These are phyloP conservation scores for Phylloporus sp. DNA, from an alignment of 768 basidiomycete species.

Conservation along the genomic window DNA sequence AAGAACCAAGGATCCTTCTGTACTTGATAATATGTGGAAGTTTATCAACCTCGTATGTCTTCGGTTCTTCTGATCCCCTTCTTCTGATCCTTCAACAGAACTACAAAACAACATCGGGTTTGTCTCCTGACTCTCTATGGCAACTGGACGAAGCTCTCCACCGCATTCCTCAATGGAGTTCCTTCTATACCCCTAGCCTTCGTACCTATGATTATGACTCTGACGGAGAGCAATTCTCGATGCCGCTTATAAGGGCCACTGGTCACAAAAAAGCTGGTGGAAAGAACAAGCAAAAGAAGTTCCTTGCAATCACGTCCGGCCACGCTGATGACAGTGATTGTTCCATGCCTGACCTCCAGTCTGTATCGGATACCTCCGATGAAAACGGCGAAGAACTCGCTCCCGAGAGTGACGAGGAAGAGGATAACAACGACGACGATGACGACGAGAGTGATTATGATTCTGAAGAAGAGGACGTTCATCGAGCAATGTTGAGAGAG, in stretches of 20 bases:
- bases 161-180: conserved; percentile 58
- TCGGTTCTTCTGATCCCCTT: not conserved
- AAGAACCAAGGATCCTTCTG: conserved; percentile 44
- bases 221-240: conserved; percentile 22
- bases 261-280: conserved; percentile 15
- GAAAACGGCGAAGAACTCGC: conserved; percentile 35
- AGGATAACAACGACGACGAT: conserved; percentile 29
- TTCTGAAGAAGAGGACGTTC: conserved; percentile 64
- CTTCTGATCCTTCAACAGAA: conserved; percentile 43
- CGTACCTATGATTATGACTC: conserved; percentile 20
- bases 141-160: conserved; percentile 48
- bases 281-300: conserved; percentile 34
- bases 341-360: conserved; percentile 68
- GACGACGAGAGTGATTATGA: conserved; percentile 51
- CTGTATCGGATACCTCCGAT: conserved; percentile 59
- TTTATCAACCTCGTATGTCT: conserved; percentile 52
- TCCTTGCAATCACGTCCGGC: conserved; percentile 50
- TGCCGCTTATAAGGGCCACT: conserved; percentile 8
- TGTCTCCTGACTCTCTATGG: conserved; percentile 64
- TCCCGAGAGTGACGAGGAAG: conserved; percentile 34
- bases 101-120: conserved; percentile 49
- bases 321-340: conserved; percentile 36
- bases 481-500: conserved; percentile 58
- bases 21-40: conserved; percentile 64
- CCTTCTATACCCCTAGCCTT: conserved; percentile 33